phyloP scores from a whole-genome alignment of 1,284 basidiomycete genomes.

The Wallemia mellicola region DNA sequence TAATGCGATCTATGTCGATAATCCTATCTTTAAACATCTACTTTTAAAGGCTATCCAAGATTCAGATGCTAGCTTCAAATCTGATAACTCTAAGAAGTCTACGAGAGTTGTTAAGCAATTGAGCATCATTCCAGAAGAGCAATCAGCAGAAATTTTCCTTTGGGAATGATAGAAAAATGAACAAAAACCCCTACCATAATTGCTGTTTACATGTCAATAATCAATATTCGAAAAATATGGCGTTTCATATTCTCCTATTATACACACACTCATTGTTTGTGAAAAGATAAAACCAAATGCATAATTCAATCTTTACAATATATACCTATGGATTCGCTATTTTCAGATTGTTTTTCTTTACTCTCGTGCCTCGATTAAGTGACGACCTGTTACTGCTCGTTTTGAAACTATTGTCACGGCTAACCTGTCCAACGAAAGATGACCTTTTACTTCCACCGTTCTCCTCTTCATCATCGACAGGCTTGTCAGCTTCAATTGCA shows the following conservation, averaged over 20 bases:
- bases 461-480: background rate
- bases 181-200: too few relatives aligned
- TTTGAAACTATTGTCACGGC: background rate
- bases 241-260: too few relatives aligned
- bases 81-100: too few relatives aligned
- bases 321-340: background rate
- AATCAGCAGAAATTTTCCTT: too few relatives aligned
- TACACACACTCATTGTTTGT: too few relatives aligned
- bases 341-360: background rate
- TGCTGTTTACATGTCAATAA: background rate
- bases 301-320: background rate
- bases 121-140: background rate
- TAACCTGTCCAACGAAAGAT: background rate
- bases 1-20: background rate
- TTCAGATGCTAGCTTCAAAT: too few relatives aligned
- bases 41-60: background rate
- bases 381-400: background rate
- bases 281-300: too few relatives aligned
- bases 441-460: background rate
- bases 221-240: background rate
- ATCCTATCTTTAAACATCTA: background rate
- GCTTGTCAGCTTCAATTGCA: background rate
- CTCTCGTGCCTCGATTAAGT: background rate
- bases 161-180: too few relatives aligned
- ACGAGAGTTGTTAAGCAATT: background rate